Base-by-base conservation (phyloP, 2,329 filamentous ascomycete genomes). In the Akanthomyces uredinophilus region DNA sequence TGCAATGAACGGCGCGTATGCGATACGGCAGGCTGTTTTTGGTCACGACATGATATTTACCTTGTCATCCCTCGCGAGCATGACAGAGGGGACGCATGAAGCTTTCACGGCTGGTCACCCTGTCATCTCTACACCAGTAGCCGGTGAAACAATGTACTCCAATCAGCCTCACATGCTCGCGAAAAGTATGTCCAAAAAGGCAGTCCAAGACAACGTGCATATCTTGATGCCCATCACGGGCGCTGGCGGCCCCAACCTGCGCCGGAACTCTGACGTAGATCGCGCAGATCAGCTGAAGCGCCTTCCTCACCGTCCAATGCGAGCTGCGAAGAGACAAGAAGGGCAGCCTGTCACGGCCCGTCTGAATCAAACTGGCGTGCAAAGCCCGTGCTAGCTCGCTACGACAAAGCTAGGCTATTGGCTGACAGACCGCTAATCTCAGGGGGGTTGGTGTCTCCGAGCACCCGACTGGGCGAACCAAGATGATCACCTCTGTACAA, bases 261-360 rank as follows among this genome's bases (percentile, higher is more conserved):
- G 37, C 10, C 16, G 46, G 16, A 29, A 6, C 43, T 32, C 24
- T 43, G 44, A 46, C 54, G 54, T 47, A 37, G 54, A 57, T 57
- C 41, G 39, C 22, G 56, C 35, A 41, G 56, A 59, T 59, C 56
- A 51, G 56, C 44, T 35, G 46, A 18, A 27, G 54, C 54, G n/a
- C 53, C 35, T n/a, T 20, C 24, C n/a, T 18, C n/a, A 6, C 50
- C 14, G 41, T 18, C 54, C 54, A 56, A 47, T 46, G 11, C 44
- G 7, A 20, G 24, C n/a, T 13, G 39, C 41, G 53, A 56, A 14
- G 22, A 53, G 13, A 8, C 32, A 35, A 35, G n/a, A 35, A 8
- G 10, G 13, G 13, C 16, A 24, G 5, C 20, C 37, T 53, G 51
- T 41, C 41, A 5, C 16, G 18, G 5, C 20, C 37, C 41, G 51